Evolutionary conservation across 306 rosid species (phyloP).

Genomic region (Lathyrus oleraceus): DNA sequence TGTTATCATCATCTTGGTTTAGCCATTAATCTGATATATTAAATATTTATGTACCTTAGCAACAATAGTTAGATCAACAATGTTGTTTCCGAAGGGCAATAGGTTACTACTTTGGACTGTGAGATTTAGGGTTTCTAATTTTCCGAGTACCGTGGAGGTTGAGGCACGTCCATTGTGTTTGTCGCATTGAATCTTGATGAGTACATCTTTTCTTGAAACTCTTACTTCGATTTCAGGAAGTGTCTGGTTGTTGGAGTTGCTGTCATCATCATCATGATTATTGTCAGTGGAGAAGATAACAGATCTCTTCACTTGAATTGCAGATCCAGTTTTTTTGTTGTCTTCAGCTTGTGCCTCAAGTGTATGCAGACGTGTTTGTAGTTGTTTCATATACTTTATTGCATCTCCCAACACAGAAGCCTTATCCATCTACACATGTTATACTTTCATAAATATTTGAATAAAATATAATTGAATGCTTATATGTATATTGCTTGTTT

Average conservation of each 20-base stretch:
- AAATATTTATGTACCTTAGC: constrained; percentile 53
- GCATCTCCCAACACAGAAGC: constrained; percentile 89
- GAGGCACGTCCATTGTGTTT: constrained; percentile 47
- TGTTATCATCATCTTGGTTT: background rate
- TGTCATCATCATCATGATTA: constrained; percentile 23
- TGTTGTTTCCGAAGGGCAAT: constrained; percentile 65
- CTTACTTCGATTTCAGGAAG: constrained; percentile 77
- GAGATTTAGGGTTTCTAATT: constrained; percentile 57
- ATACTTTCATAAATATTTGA: background rate
- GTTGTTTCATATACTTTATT: constrained; percentile 57
- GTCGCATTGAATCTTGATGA: constrained; percentile 65
- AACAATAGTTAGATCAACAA: constrained; percentile 61
- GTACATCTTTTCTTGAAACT: constrained; percentile 57
- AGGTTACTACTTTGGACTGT: constrained; percentile 54
- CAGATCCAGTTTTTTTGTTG: constrained; percentile 50
- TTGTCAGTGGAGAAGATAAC: constrained; percentile 37
- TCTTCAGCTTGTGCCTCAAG: constrained; percentile 56
- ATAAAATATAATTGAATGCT: background rate
- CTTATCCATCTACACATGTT: constrained; percentile 69
- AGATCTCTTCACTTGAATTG: constrained; percentile 51
- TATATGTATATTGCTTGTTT: too few relatives aligned
- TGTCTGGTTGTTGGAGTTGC: constrained; percentile 34
- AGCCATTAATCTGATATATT: background rate
- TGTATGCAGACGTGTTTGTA: constrained; percentile 52
- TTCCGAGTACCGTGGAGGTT: constrained; percentile 36